Percentiles rank a stretch among this genome's conserved stretches.
These are phyloP conservation scores for Globisporangium nunn DNA, from an alignment of 352 stramenopile species.

Conservation along the genomic window DNA sequence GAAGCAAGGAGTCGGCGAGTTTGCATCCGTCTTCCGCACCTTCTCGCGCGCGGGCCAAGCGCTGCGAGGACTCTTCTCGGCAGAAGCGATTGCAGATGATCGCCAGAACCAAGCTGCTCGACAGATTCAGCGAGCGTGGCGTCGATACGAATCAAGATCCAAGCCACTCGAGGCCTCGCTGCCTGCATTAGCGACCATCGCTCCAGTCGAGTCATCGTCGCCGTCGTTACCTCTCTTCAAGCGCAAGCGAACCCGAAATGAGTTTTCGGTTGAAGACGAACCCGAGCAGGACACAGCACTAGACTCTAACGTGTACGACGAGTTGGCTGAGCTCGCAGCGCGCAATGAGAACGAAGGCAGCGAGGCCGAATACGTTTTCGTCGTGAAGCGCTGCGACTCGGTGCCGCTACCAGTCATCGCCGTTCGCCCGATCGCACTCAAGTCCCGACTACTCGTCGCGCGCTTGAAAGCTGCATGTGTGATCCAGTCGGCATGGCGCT, in stretches of 20 bases:
- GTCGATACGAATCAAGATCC: neutral
- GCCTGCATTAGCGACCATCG: neutral
- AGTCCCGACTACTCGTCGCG: neutral
- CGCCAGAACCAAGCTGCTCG: neutral
- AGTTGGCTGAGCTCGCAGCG: neutral
- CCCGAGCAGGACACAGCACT: neutral
- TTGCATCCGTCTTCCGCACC: neutral
- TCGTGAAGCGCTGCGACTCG: neutral
- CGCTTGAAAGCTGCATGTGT: neutral
- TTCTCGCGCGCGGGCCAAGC: constrained; percentile 1
- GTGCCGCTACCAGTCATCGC: neutral
- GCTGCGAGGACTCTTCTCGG: neutral
- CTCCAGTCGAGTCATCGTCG: neutral
- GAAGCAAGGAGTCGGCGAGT: neutral
- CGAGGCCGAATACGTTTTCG: constrained; percentile 1
- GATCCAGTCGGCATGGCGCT: constrained; percentile 8
- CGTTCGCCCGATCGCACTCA: neutral
- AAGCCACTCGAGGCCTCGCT: neutral
- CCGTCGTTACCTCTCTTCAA: neutral
- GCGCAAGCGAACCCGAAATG: neutral
- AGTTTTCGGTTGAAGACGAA: neutral
- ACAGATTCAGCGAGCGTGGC: neutral
- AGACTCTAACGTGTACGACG: neutral
- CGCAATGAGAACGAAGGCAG: neutral
- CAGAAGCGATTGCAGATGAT: neutral